Base-by-base conservation (phyloP, 306 rosid species). In the Trifolium pratense region DNA sequence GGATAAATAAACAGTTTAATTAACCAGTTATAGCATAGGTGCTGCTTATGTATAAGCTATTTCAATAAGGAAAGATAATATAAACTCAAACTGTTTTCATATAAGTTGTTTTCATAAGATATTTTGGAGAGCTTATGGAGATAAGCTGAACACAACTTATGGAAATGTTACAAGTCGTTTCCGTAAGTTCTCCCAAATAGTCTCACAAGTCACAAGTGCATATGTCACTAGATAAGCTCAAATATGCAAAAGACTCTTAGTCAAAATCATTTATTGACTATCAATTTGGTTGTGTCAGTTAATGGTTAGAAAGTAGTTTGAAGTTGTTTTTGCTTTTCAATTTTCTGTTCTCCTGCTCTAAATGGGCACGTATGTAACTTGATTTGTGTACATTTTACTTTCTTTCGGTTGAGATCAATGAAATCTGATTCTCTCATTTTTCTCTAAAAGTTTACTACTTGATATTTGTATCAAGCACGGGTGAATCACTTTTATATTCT, bases 381-480 rank as follows among this genome's bases (percentile, higher is more conserved):
- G 66, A 8, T 31, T 31, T 60, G 23, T 10, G 60, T 55, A 55
- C 32, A 55, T 23, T 55, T 55, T 11, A 55, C 61, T 10, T 21
- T 55, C 31, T 10, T 21, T 21, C 34, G 11, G 8, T 14, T 26
- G 18, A 58, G 18, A 58, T 58, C 5, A 26, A 58, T 7, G 16
- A 56, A 21, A 21, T 55, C 4, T 4, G n/a, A 9, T 55, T 55
- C 60, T 53, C 2, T 57, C 3, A 12, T 25, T 57, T 57, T 57
- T 9, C 18, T 57, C 32, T 11, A 34, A 57, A 13, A 25, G 17
- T 23, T 56, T 56, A 23, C 63, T 57, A 13, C 13, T 12, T 23
- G 62, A 12, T 23, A 56, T 56, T 58, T 32, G 25, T 69, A 14
- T 68, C 61, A 62, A 31, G 57, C 9, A 26, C n/a, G 12, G 46